Evolutionary conservation across 2,329 filamentous ascomycete genomes (phyloP).

Genomic region (Colletotrichum filicis): DNA sequence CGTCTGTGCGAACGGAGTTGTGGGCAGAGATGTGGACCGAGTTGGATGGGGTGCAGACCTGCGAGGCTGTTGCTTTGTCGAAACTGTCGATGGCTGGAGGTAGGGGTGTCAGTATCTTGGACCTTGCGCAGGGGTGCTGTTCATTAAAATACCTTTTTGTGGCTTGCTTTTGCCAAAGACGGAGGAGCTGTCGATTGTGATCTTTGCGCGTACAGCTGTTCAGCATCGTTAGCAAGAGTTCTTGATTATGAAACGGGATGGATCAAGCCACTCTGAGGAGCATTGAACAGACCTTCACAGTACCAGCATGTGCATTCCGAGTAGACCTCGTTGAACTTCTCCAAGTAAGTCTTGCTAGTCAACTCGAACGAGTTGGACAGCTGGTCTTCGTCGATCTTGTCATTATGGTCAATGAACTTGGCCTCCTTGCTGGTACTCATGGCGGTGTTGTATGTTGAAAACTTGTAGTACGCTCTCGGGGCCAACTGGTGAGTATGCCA

Average conservation of each 20-base stretch:
- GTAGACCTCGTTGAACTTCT: slow-evolving; percentile 73
- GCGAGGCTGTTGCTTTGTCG: slow-evolving; percentile 58
- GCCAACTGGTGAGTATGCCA: slow-evolving; percentile 86
- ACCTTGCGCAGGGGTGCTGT: neutral
- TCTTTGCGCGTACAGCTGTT: slow-evolving; percentile 64
- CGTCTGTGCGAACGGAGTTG: slow-evolving; percentile 66
- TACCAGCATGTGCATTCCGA: slow-evolving; percentile 87
- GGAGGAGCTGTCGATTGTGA: slow-evolving; percentile 58
- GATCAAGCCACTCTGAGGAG: neutral
- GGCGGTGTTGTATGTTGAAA: slow-evolving; percentile 52
- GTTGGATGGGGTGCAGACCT: slow-evolving; percentile 63
- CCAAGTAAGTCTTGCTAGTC: slow-evolving; percentile 78
- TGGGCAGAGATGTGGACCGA: slow-evolving; percentile 80
- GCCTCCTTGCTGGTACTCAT: slow-evolving; percentile 43
- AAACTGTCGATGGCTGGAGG: slow-evolving; percentile 49
- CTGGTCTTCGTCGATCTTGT: slow-evolving; percentile 78
- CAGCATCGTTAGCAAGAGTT: neutral
- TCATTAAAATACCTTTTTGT: slow-evolving; percentile 46
- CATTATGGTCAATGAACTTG: slow-evolving; percentile 83
- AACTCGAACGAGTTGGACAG: slow-evolving; percentile 76
- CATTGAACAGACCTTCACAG: slow-evolving; percentile 67
- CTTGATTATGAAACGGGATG: too few relatives aligned
- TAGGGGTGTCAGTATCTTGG: neutral
- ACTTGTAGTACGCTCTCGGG: slow-evolving; percentile 70
- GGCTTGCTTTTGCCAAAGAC: slow-evolving; percentile 57